Base-by-base conservation (phyloP, 2,329 filamentous ascomycete species). In the Diplocarpon mali region DNA sequence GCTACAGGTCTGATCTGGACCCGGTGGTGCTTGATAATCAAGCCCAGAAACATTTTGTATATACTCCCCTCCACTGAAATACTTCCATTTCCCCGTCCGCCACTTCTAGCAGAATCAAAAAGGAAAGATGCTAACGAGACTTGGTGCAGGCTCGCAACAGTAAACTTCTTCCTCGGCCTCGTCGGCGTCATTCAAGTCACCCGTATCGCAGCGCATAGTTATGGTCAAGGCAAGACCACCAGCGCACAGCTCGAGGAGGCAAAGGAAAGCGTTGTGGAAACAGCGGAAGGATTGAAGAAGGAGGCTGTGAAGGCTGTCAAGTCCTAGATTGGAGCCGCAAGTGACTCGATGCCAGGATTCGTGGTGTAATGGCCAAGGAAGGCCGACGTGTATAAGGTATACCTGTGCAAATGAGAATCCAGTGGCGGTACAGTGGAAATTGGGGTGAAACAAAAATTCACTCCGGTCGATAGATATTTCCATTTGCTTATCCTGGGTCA, bases 11-110 rank as follows among this genome's bases (percentile, higher is more conserved):
- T 84, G 54, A 98, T 98, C 75, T 98, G 92, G 92, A 98, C 92
- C 37, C 79, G 92, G 56, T 98, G 92, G 92, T 98, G 92, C 74
- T 75, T 96, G 63, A 84, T 98, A 66, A 98, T 98, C 69, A 88
- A 80, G 67, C 92, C 92, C 46, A 80, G 80, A 68, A 98, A 98
- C 73, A 70, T 88, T 61, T 83, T 95, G 82, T 87, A 70, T 38
- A 80, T 69, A n/a, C n/a, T n/a, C 32, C 68, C 40, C 14, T 31
- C 29, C 24, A 14, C 4, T 24, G 7, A 24, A 24, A 24, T 41
- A 5, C 2, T 14, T 7, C 29, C 16, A 5, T 32, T 32, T 9
- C 10, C 29, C 29, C 34, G 12, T 37, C 7, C 38, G 28, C 20
- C 34, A 12, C 10, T 16, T 34, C 38, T 16, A 28, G 16, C 2